These are phyloP conservation scores for Blastobotrys indianensis DNA, from an alignment of 1,139 yeast species.

Conservation along the genomic window DNA sequence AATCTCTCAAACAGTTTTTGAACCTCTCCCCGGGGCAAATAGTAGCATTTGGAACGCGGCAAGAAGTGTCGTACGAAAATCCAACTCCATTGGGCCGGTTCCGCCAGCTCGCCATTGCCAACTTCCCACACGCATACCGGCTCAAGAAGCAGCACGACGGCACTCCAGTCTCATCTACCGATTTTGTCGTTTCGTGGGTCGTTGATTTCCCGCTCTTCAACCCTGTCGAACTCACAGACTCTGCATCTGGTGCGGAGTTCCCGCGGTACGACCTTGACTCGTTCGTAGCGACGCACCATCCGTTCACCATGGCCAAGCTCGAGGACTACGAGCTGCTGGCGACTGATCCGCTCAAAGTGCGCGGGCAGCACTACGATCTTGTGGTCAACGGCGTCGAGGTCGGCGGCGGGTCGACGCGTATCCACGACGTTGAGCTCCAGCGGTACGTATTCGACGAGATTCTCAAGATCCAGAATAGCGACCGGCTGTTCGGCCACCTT, in stretches of 20 bases:
- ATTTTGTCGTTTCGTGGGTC: slow-evolving; percentile 78
- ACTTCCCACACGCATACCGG: slow-evolving; percentile 48
- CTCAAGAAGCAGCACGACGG: neutral
- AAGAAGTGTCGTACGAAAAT: slow-evolving; percentile 67
- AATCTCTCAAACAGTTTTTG: slow-evolving; percentile 14
- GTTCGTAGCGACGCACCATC: slow-evolving; percentile 83
- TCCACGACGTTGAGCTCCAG: slow-evolving; percentile 80
- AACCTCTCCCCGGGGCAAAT: slow-evolving; percentile 59
- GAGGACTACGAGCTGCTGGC: slow-evolving; percentile 58
- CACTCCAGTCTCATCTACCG: slow-evolving; percentile 18
- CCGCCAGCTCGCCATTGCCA: slow-evolving; percentile 63
- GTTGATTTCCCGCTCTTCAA: slow-evolving; percentile 85
- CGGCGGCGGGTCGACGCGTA: slow-evolving; percentile 96
- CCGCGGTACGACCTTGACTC: slow-evolving; percentile 52
- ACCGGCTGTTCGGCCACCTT: slow-evolving; percentile 77
- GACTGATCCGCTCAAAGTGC: slow-evolving; percentile 53
- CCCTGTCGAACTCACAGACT: slow-evolving; percentile 41
- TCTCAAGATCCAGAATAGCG: slow-evolving; percentile 40
- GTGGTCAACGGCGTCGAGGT: slow-evolving; percentile 93
- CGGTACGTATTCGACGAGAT: slow-evolving; percentile 45
- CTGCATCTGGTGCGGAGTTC: slow-evolving; percentile 36
- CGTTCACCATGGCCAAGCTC: slow-evolving; percentile 84
- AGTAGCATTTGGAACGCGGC: slow-evolving; percentile 68
- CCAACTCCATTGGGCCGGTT: slow-evolving; percentile 92
- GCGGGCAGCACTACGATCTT: slow-evolving; percentile 92